Evolutionary conservation across 495 filamentous ascomycete species (phyloP).

Genomic region (Lasiosphaeria miniovina): DNA sequence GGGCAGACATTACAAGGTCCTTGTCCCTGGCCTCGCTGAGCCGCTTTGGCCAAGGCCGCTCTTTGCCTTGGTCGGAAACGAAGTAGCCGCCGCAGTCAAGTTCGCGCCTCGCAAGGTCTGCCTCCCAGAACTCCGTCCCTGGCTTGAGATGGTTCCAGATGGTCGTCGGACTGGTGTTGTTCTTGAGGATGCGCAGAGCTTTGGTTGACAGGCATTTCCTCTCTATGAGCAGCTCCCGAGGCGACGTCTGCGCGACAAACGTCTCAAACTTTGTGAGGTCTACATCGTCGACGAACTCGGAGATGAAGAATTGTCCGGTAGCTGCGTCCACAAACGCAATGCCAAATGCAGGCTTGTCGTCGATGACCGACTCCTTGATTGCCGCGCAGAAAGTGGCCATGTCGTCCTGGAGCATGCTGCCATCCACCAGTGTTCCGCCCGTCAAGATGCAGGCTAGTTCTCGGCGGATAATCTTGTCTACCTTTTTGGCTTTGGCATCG

Average conservation of each 20-base stretch:
- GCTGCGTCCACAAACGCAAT: slow-evolving; percentile 94
- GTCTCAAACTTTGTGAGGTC: slow-evolving; percentile 98
- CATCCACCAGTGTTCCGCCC: slow-evolving; percentile 88
- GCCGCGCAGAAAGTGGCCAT: slow-evolving; percentile 96
- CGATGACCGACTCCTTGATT: slow-evolving; percentile 81
- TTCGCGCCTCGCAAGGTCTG: slow-evolving; percentile 75
- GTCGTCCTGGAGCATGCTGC: slow-evolving; percentile 95
- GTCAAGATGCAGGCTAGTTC: slow-evolving; percentile 91
- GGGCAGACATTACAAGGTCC: slow-evolving; percentile 85
- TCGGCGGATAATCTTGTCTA: slow-evolving; percentile 89
- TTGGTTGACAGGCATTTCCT: slow-evolving; percentile 81
- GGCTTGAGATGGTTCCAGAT: slow-evolving; percentile 95
- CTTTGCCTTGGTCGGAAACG: slow-evolving; percentile 56
- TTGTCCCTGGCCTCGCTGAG: slow-evolving; percentile 72
- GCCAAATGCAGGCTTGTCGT: slow-evolving; percentile 80
- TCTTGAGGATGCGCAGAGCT: slow-evolving; percentile 90
- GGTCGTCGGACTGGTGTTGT: slow-evolving; percentile 87
- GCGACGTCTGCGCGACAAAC: slow-evolving; percentile 87
- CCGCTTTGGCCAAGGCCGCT: slow-evolving; percentile 72
- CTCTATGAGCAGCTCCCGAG: slow-evolving; percentile 86
- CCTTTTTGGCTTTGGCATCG: slow-evolving; percentile 58
- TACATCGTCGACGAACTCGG: slow-evolving; percentile 86
- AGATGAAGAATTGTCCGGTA: slow-evolving; percentile 90
- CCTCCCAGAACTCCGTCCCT: slow-evolving; percentile 87
- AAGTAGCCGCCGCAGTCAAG: slow-evolving; percentile 84